These are phyloP conservation scores for Ganoderma resinaceum DNA, from an alignment of 1,284 basidiomycete genomes.

Conservation along the genomic window DNA sequence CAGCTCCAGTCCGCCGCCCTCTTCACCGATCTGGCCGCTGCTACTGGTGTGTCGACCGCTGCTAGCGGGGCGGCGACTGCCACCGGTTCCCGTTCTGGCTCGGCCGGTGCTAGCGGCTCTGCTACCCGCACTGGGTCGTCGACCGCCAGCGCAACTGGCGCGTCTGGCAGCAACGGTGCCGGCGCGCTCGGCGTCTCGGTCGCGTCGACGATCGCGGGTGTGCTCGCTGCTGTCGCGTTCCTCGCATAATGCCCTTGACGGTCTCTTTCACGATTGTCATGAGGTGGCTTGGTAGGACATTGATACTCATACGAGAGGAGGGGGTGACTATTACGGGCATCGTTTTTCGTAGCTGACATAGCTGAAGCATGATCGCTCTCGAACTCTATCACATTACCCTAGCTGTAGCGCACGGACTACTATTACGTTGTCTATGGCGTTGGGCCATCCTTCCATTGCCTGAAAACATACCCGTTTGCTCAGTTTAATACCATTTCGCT, in stretches of 20 bases:
- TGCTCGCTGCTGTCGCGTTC: slow-evolving; percentile 52
- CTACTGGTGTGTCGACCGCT: slow-evolving; percentile 38
- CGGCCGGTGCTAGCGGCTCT: slow-evolving; percentile 28
- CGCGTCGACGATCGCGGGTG: slow-evolving; percentile 47
- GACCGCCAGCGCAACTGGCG: slow-evolving; percentile 30
- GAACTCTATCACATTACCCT: slow-evolving; percentile 8
- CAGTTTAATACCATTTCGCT: slow-evolving; percentile 28
- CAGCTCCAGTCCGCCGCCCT: slow-evolving; percentile 61
- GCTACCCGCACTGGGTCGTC: slow-evolving; percentile 30
- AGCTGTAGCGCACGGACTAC: slow-evolving; percentile 27
- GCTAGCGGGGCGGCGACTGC: slow-evolving; percentile 38
- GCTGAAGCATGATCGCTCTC: slow-evolving; percentile 7
- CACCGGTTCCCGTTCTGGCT: slow-evolving; percentile 32
- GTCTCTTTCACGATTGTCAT: slow-evolving; percentile 12
- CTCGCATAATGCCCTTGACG: slow-evolving; percentile 8
- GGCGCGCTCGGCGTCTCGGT: slow-evolving; percentile 45
- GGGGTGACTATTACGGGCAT: background rate
- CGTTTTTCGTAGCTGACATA: background rate
- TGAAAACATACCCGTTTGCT: slow-evolving; percentile 27
- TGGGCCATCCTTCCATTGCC: slow-evolving; percentile 5
- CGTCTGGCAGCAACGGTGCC: slow-evolving; percentile 43
- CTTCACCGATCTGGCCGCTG: slow-evolving; percentile 44
- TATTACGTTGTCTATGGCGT: slow-evolving; percentile 14
- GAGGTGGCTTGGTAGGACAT: background rate
- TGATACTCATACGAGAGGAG: background rate